Conservation (phyloP, 345 rosid species). For the Murraya koenigii region DNA sequence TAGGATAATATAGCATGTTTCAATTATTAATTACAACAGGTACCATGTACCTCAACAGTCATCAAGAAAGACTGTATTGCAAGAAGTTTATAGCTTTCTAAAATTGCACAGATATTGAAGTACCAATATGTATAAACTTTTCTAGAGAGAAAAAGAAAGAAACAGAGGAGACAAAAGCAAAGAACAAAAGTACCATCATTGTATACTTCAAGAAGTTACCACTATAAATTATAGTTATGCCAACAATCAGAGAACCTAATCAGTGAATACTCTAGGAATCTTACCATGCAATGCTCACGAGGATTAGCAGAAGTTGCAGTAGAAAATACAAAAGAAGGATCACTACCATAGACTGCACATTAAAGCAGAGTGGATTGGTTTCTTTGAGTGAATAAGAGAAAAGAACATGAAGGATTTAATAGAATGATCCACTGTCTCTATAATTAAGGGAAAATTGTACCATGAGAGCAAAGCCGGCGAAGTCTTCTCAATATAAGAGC, state of each 20-base stretch:
- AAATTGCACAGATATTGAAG: neutral
- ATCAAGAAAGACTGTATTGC: neutral
- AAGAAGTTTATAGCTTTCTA: neutral
- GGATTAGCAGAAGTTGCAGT: constrained; percentile 99
- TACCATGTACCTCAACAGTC: neutral
- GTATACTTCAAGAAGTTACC: neutral
- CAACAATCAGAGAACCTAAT: constrained; percentile 14
- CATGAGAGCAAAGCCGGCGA: constrained; percentile 79
- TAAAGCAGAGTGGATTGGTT: constrained; percentile 13
- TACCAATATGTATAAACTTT: neutral
- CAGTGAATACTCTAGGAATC: constrained; percentile 19
- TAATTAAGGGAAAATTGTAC: constrained; percentile 35
- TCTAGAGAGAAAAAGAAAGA: neutral
- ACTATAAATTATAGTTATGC: neutral
- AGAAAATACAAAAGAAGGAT: constrained; percentile 80
- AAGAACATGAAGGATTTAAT: neutral
- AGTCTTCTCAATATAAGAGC: constrained; percentile 95
- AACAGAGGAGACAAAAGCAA: neutral
- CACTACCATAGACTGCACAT: constrained; percentile 68
- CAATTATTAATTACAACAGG: neutral
- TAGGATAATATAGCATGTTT: neutral
- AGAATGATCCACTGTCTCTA: neutral
- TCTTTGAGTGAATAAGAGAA: constrained; percentile 11
- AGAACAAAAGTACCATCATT: neutral
- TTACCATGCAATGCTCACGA: constrained; percentile 90